Evolutionary conservation across 306 rosid genomes (phyloP), one percentile per base, ranked within the genome.

Genomic region (Calophaca sinica): DNA sequence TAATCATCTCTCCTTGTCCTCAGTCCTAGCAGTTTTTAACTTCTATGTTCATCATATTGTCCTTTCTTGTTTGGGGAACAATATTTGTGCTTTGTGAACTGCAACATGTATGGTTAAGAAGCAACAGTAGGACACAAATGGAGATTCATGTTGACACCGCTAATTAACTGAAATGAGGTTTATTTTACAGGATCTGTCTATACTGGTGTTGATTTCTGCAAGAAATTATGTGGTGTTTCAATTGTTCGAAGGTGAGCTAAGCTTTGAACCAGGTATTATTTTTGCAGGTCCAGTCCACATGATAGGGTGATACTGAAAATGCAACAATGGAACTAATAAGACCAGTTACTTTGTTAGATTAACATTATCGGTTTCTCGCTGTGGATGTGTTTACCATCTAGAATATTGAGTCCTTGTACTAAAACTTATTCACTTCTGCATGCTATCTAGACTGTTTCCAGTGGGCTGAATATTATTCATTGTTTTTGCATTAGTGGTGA

Each of bases 171-270:
- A 70, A 36, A 44, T 50, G 75, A 58, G 66, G 53, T 33, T 50
- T 70, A 39, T 75, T 32, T 87, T 62, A 28, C 94, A 94, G 99
- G 81, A 74, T 94, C 96, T 51, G 87, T 86, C 75, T 94, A 92
- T 74, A 87, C 97, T 32, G 99, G 97, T 51, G 99, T 94, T 82
- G 99, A 94, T 77, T 94, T 94, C 87, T 94, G 99, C 89, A 94
- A 94, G 84, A 94, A 94, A 76, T 82, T 94, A 72, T 94, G 99
- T 38, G 97, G 97, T 75, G 96, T 94, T 81, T 94, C 99, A 69
- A 92, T 94, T 75, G 74, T 94, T 76, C 89, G 99, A 89, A 94
- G 97, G 99, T 92, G 86, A 87, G 96, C 84, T 90, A 86, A 87
- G 91, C 84, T 78, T 77, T 85, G 85, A 73, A 68, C 70, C 87